These are phyloP conservation scores for Lasiodiplodia theobromae DNA, from an alignment of 2,329 filamentous ascomycete species.

Conservation along the genomic window DNA sequence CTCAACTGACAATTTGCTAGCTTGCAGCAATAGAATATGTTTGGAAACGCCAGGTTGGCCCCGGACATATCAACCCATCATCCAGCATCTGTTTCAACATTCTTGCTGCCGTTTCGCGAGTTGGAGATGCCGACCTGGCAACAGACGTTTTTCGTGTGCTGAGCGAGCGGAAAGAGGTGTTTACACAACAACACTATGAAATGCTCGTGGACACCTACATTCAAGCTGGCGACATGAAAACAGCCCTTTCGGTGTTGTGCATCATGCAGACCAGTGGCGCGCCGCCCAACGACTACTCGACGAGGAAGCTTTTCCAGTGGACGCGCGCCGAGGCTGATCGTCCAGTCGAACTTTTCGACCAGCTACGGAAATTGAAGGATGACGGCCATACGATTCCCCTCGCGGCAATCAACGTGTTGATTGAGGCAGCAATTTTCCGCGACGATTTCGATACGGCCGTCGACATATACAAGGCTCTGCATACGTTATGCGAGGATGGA, in stretches of 20 bases:
- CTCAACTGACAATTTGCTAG: constrained; percentile 44
- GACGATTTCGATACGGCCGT: constrained; percentile 59
- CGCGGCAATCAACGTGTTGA: constrained; percentile 59
- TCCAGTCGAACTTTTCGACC: constrained; percentile 60
- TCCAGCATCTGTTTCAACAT: constrained; percentile 72
- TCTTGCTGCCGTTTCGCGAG: constrained; percentile 73
- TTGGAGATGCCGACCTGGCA: constrained; percentile 72
- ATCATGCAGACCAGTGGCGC: constrained; percentile 75
- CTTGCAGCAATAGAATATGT: constrained; percentile 70
- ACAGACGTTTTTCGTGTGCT: constrained; percentile 74
- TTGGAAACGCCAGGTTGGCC: constrained; percentile 73
- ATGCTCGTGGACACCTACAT: constrained; percentile 76
- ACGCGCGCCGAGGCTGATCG: constrained; percentile 56
- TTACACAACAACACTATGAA: constrained; percentile 78
- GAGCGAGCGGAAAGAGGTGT: constrained; percentile 62
- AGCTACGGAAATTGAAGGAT: constrained; percentile 63
- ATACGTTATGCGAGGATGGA: constrained; percentile 56
- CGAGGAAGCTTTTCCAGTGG: constrained; percentile 66
- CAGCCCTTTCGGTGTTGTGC: constrained; percentile 73
- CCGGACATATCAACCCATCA: constrained; percentile 66
- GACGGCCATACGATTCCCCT: constrained; percentile 59
- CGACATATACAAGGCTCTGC: constrained; percentile 67
- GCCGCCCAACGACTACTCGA: constrained; percentile 64
- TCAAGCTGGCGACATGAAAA: constrained; percentile 64
- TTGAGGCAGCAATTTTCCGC: constrained; percentile 59